Percentiles rank a stretch among this genome's conserved stretches.
These are phyloP conservation scores for Physcomitrium patens DNA, from an alignment of 225 moss, liverwort and hornwort species.

Conservation along the genomic window DNA sequence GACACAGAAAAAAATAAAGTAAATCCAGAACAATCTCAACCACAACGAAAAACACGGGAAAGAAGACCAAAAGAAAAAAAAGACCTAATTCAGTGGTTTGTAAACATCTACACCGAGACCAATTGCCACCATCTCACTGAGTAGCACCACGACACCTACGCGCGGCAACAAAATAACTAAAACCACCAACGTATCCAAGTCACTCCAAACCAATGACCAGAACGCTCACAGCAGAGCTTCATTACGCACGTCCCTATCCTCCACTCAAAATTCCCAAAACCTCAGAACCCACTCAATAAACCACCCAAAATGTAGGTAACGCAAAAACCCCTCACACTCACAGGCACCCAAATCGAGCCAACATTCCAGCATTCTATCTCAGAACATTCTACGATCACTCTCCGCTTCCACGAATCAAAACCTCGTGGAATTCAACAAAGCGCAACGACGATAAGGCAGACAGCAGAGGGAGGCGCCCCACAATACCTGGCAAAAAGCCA, in stretches of 20 bases:
- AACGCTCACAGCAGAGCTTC: not conserved
- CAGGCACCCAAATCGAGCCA: not conserved
- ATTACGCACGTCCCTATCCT: not conserved
- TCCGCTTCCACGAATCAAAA: not conserved
- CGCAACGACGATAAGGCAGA: slow-evolving; percentile 4
- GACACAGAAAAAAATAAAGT: not conserved
- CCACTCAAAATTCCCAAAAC: slow-evolving; percentile 11
- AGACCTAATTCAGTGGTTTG: slow-evolving; percentile 7
- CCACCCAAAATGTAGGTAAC: not conserved
- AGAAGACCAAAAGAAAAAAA: not conserved
- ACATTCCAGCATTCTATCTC: not conserved
- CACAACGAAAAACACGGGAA: not conserved
- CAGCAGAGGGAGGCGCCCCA: too few relatives aligned
- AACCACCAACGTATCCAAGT: not conserved
- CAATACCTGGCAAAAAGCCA: too few relatives aligned
- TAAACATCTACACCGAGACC: not conserved
- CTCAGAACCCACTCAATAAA: slow-evolving; percentile 4
- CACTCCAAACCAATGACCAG: slow-evolving; percentile 23
- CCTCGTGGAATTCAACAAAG: not conserved
- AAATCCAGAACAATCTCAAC: slow-evolving; percentile 12
- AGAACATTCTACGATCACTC: not conserved
- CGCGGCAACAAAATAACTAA: not conserved
- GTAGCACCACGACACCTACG: not conserved
- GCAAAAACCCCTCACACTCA: not conserved
- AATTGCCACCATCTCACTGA: not conserved